Evolutionary conservation across 163 green algal species (phyloP).

Genomic region (Coccomyxa subellipsoidea): DNA sequence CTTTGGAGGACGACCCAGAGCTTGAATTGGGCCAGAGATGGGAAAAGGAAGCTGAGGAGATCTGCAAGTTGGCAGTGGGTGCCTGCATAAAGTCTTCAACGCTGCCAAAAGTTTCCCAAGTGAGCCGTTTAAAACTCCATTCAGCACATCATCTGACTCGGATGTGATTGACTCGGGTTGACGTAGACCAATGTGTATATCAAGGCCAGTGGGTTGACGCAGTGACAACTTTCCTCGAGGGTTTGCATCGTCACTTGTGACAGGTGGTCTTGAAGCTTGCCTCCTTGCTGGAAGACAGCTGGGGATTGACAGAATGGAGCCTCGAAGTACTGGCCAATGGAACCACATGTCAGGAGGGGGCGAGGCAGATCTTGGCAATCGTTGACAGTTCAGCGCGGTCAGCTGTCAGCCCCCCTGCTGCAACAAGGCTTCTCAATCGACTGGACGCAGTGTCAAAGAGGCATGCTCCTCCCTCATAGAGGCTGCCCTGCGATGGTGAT

Average conservation of each 20-base stretch:
- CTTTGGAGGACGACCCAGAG: not conserved
- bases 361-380: not conserved
- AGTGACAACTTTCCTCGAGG: too few relatives aligned
- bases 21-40: not conserved
- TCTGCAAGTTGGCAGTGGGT: not conserved
- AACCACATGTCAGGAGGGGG: not conserved
- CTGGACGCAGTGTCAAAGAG: not conserved
- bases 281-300: not conserved
- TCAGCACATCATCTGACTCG: too few relatives aligned
- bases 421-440: not conserved
- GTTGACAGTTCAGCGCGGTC: not conserved
- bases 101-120: not conserved
- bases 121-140: too few relatives aligned
- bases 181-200: too few relatives aligned
- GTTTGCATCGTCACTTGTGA: not conserved
- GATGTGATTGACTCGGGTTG: too few relatives aligned
- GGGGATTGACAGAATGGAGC: not conserved
- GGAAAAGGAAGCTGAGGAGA: not conserved
- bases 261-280: not conserved
- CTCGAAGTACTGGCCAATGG: not conserved
- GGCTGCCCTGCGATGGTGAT: too few relatives aligned
- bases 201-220: too few relatives aligned
- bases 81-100: not conserved
- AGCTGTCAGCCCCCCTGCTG: not conserved
- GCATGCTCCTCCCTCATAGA: not conserved